These are phyloP conservation scores for Aspergillus latus DNA, from an alignment of 2,329 filamentous ascomycete genomes.

Conservation along the genomic window DNA sequence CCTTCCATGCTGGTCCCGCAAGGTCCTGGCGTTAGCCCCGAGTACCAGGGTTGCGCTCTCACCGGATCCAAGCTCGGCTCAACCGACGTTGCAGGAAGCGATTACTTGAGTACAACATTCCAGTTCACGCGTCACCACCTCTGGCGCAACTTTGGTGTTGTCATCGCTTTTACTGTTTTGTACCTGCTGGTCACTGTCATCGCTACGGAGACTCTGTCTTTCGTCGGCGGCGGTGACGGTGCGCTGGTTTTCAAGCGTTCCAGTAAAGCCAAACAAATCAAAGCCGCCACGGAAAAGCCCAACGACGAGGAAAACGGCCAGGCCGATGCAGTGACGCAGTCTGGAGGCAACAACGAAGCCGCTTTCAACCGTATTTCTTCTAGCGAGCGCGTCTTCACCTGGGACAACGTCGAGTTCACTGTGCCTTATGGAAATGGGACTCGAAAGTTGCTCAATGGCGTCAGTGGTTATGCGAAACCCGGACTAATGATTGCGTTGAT, in stretches of 20 bases:
- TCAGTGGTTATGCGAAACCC: conserved; percentile 77
- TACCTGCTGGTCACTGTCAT: conserved; percentile 38
- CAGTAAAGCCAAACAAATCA: conserved; percentile 57
- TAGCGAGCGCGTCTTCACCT: conserved; percentile 68
- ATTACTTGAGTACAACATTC: conserved; percentile 68
- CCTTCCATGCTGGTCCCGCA: conserved; percentile 60
- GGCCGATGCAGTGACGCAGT: conserved; percentile 24
- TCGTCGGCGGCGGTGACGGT: conserved; percentile 60
- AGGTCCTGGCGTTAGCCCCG: conserved; percentile 55
- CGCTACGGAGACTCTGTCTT: conserved; percentile 68
- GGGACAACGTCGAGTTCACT: conserved; percentile 69
- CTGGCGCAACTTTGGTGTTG: conserved; percentile 61
- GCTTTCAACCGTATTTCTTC: conserved; percentile 48
- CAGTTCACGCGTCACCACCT: conserved; percentile 66
- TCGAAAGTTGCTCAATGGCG: conserved; percentile 64
- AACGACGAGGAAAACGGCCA: conserved; percentile 61
- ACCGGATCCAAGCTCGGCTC: conserved; percentile 57
- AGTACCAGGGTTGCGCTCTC: conserved; percentile 63
- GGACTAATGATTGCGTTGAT: conserved; percentile 78
- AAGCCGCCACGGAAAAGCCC: conserved; percentile 45
- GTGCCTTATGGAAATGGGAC: conserved; percentile 60
- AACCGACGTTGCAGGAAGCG: conserved; percentile 52
- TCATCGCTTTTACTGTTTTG: conserved; percentile 36
- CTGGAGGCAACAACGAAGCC: conserved; percentile 31
- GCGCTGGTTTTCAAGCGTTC: conserved; percentile 70